A percentile compares a stretch with the other conserved stretches of the same genome.
These are phyloP conservation scores for Gastrolobium bilobum DNA, from an alignment of 306 rosid genomes.

Conservation along the genomic window DNA sequence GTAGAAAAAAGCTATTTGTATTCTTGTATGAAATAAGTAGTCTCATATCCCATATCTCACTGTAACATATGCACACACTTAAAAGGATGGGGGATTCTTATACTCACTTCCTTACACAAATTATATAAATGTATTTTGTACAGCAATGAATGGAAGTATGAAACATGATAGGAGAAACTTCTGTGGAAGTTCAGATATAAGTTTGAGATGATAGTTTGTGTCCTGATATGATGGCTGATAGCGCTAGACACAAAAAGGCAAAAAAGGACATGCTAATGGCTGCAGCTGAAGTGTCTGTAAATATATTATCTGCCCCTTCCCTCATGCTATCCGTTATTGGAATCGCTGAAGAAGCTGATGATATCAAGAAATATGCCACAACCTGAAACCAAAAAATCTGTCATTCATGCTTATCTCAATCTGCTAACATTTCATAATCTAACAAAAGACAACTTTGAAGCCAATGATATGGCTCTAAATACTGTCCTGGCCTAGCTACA, in stretches of 20 bases:
- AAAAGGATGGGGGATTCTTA: not conserved
- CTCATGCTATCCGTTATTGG: conserved; percentile 70
- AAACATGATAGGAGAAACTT: not conserved
- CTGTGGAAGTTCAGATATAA: conserved; percentile 46
- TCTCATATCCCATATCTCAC: not conserved
- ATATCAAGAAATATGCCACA: conserved; percentile 73
- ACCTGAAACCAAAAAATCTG: conserved; percentile 53
- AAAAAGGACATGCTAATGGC: conserved; percentile 70
- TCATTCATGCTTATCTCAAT: not conserved
- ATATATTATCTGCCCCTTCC: conserved; percentile 54
- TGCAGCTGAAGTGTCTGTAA: conserved; percentile 64
- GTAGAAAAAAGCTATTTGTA: not conserved
- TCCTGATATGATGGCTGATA: conserved; percentile 66
- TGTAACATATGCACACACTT: not conserved
- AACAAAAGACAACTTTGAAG: not conserved
- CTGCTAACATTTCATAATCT: not conserved
- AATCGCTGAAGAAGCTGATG: conserved; percentile 70
- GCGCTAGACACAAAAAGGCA: conserved; percentile 62
- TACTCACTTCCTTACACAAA: conserved; percentile 14
- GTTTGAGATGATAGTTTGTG: conserved; percentile 61
- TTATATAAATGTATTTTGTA: not conserved
- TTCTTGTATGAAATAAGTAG: conserved; percentile 4
- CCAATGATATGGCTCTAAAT: not conserved
- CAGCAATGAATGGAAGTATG: conserved; percentile 13
- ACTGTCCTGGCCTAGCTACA: not conserved